A percentile compares a stretch with the other conserved stretches of the same genome.
These are phyloP conservation scores for Mycena metata DNA, from an alignment of 768 basidiomycete genomes.

Conservation along the genomic window DNA sequence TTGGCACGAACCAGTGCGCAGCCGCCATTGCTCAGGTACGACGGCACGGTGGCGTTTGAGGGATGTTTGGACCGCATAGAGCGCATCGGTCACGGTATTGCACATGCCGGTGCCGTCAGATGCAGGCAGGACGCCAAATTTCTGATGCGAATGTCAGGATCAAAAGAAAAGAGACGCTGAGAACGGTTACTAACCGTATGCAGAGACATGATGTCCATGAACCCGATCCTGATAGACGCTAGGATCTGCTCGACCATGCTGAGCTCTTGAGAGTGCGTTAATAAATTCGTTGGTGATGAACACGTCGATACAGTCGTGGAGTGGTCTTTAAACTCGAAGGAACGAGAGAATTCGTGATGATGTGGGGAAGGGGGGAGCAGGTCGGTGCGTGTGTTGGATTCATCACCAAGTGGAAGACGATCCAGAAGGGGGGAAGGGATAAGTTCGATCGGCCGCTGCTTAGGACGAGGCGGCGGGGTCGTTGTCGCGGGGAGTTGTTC, in stretches of 20 bases:
- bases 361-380: conserved; percentile 11
- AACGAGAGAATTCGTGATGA: conserved; percentile 5
- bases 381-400: conserved; percentile 8
- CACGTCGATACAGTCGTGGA: conserved; percentile 8
- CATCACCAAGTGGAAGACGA: conserved; percentile 24
- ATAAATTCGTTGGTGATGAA: conserved; percentile 14
- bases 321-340: conserved; percentile 10
- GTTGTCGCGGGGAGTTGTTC: conserved; percentile 15
- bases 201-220: conserved; percentile 26
- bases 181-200: conserved; percentile 29
- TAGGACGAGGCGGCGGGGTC: conserved; percentile 31
- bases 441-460: conserved; percentile 24
- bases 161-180: neutral
- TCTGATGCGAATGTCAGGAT: conserved; percentile 25
- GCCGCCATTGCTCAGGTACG: conserved; percentile 25
- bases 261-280: conserved; percentile 33
- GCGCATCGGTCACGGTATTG: conserved; percentile 18
- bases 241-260: conserved; percentile 12
- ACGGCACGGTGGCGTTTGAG: conserved; percentile 22
- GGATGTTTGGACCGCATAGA: conserved; percentile 28
- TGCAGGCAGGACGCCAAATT: conserved; percentile 26
- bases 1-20: conserved; percentile 24
- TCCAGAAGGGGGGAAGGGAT: conserved; percentile 18
- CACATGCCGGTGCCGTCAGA: conserved; percentile 30
- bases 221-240: conserved; percentile 22